These are phyloP conservation scores for Arctium lappa DNA, from an alignment of 129 eudicot species.

Conservation along the genomic window DNA sequence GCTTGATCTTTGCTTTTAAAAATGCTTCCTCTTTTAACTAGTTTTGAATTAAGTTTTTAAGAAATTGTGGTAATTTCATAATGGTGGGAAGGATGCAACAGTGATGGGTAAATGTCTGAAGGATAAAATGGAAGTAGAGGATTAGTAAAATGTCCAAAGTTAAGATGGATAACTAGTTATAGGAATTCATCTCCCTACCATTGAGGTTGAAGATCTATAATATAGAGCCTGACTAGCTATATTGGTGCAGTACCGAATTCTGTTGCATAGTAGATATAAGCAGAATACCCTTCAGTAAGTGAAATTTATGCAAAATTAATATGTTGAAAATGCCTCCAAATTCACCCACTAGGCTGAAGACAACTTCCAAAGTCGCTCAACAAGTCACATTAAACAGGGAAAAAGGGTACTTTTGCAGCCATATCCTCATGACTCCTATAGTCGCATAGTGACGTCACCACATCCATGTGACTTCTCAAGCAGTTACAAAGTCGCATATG, in stretches of 20 bases:
- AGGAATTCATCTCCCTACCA: neutral
- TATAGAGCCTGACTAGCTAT: neutral
- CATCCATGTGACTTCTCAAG: no score
- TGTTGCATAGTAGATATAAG: neutral
- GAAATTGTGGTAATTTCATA: neutral
- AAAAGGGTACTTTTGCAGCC: neutral
- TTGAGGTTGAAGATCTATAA: neutral
- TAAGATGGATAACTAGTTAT: neutral
- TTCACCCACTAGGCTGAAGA: neutral
- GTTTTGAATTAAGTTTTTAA: neutral
- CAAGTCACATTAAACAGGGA: neutral
- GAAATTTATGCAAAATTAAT: neutral
- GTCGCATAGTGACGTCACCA: no score
- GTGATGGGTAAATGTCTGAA: no score
- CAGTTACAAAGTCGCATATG: no score
- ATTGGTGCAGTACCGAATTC: neutral
- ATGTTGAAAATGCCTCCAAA: neutral
- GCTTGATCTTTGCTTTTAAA: neutral
- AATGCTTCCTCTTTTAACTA: neutral
- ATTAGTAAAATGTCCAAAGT: neutral
- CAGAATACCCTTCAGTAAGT: neutral
- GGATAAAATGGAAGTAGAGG: neutral
- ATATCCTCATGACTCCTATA: no score
- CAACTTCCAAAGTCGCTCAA: neutral
- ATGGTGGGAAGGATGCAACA: neutral